A percentile compares a stretch with the other conserved stretches of the same genome.
These are phyloP conservation scores for Endocalyx cinctus DNA, from an alignment of 2,329 filamentous ascomycete genomes.

Conservation along the genomic window DNA sequence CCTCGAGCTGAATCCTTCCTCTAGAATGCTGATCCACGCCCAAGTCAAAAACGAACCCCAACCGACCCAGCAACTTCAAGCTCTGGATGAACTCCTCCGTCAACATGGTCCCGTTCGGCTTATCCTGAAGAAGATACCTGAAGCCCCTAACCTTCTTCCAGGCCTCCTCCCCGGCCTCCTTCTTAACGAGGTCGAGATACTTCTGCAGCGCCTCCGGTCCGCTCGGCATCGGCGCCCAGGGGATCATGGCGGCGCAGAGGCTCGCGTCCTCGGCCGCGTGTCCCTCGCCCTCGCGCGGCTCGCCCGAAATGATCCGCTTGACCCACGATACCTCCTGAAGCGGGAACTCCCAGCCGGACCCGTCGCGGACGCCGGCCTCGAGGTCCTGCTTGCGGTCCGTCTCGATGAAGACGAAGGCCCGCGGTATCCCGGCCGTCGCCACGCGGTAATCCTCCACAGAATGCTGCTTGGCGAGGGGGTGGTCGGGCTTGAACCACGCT, in stretches of 20 bases:
- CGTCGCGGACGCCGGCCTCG: slow-evolving; percentile 38
- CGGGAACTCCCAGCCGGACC: slow-evolving; percentile 60
- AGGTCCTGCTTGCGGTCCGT: slow-evolving; percentile 67
- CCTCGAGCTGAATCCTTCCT: slow-evolving; percentile 68
- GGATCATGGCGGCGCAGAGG: slow-evolving; percentile 65
- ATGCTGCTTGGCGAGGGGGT: slow-evolving; percentile 59
- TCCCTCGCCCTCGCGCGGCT: slow-evolving; percentile 52
- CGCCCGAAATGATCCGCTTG: slow-evolving; percentile 59
- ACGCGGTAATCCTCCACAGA: slow-evolving; percentile 60
- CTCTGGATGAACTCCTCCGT: slow-evolving; percentile 59
- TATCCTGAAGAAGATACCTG: slow-evolving; percentile 77
- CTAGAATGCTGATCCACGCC: slow-evolving; percentile 77
- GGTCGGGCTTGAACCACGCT: slow-evolving; percentile 60
- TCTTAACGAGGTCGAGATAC: slow-evolving; percentile 61
- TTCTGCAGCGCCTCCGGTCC: slow-evolving; percentile 53
- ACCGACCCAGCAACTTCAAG: slow-evolving; percentile 59
- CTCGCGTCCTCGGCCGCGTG: slow-evolving; percentile 46
- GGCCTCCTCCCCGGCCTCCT: slow-evolving; percentile 55
- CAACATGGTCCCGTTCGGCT: slow-evolving; percentile 62
- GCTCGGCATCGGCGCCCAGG: slow-evolving; percentile 80
- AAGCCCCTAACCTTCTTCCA: slow-evolving; percentile 73
- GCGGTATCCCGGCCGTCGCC: slow-evolving; percentile 35
- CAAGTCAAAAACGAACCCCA: slow-evolving; percentile 71
- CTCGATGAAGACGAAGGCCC: slow-evolving; percentile 81
- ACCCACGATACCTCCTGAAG: slow-evolving; percentile 70